These are phyloP conservation scores for Isabelozyma rhagii DNA, from an alignment of 805 yeast genomes.

Conservation along the genomic window DNA sequence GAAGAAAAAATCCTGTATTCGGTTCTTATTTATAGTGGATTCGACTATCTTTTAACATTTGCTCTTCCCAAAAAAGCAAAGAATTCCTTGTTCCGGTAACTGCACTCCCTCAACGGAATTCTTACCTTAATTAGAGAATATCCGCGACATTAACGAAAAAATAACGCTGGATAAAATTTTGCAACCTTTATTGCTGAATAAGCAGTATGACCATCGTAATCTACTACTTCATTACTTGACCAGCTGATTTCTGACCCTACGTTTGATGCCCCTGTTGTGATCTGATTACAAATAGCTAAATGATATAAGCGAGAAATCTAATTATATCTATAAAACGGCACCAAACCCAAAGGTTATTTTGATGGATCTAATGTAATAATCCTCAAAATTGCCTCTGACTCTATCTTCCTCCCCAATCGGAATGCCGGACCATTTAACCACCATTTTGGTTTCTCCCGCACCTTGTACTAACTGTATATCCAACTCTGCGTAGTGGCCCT, in stretches of 20 bases:
- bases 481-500: constrained; percentile 74
- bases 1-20: neutral
- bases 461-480: constrained; percentile 70
- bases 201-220: no score
- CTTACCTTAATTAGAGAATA: neutral
- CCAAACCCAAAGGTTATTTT: constrained; percentile 94
- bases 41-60: neutral
- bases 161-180: neutral
- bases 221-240: no score
- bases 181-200: neutral
- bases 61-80: neutral
- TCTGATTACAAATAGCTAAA: no score
- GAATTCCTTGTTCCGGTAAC: neutral
- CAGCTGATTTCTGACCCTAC: no score
- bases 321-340: constrained; percentile 58
- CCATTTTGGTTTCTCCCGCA: constrained; percentile 77
- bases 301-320: neutral
- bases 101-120: neutral
- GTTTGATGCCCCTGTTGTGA: no score
- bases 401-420: constrained; percentile 95
- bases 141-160: neutral
- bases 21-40: neutral
- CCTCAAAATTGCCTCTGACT: constrained; percentile 80
- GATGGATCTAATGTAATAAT: constrained; percentile 84
- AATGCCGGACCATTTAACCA: constrained; percentile 78